phyloP scores from a whole-genome alignment of 139 green algal species.

The Diplosphaera chodatii region DNA sequence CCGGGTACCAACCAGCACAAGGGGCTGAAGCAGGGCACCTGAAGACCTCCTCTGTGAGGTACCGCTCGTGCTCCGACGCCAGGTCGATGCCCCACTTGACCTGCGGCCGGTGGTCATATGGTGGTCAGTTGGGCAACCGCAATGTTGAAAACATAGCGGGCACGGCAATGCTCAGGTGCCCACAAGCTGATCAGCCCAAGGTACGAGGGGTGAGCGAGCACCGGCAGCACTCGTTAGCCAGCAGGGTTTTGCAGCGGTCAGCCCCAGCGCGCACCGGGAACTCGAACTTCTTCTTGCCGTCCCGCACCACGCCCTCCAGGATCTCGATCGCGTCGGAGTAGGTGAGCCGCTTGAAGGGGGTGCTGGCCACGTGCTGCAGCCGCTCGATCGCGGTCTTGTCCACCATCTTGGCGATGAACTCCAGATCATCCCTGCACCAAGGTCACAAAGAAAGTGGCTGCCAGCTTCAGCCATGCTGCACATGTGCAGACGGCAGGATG shows the following conservation, averaged over 20 bases:
- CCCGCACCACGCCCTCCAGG: slow-evolving; percentile 66
- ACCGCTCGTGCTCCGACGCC: slow-evolving; percentile 91
- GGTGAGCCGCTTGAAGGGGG: slow-evolving; percentile 77
- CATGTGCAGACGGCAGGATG: no score
- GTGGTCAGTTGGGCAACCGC: no score
- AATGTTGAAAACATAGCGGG: no score
- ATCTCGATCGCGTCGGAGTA: slow-evolving; percentile 95
- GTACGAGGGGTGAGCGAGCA: no score
- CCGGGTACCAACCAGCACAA: no score
- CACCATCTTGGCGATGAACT: slow-evolving; percentile 74
- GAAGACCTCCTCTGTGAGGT: slow-evolving; percentile 89
- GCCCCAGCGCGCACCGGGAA: slow-evolving; percentile 29
- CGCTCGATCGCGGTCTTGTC: slow-evolving; percentile 73
- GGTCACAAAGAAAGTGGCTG: no score
- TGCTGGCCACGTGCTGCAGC: slow-evolving; percentile 70
- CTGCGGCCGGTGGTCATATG: slow-evolving; percentile 22
- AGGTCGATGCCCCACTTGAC: slow-evolving; percentile 90
- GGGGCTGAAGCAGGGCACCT: no score
- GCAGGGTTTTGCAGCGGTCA: no score
- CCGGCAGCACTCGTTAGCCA: no score
- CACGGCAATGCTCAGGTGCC: no score
- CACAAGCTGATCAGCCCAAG: no score
- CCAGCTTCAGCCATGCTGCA: no score
- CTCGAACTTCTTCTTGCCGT: slow-evolving; percentile 79
- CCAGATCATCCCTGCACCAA: slow-evolving; percentile 50